Percentiles rank a stretch among this genome's conserved stretches.
phyloP scores from a whole-genome alignment of 2,329 filamentous ascomycete species.

The Alternaria ethzedia region DNA sequence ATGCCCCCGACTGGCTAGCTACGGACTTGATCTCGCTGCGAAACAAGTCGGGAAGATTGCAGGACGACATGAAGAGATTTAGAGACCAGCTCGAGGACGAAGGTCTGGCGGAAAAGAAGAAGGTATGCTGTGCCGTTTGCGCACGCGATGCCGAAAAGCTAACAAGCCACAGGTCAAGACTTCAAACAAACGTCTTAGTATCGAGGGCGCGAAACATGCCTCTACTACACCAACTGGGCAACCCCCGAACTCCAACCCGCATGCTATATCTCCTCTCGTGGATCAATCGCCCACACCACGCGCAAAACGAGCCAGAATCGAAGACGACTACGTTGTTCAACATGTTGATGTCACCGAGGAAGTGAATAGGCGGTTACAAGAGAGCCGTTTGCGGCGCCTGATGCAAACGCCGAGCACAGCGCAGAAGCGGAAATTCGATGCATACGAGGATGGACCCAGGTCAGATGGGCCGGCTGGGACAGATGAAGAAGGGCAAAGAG shows the following conservation, averaged over 20 bases:
- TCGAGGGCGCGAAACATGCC: slow-evolving; percentile 28
- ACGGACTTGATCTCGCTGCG: slow-evolving; percentile 41
- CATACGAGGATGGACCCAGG: slow-evolving; percentile 29
- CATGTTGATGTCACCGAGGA: slow-evolving; percentile 44
- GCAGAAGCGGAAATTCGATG: slow-evolving; percentile 43
- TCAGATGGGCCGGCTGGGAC: slow-evolving; percentile 23
- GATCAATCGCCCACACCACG: slow-evolving; percentile 22
- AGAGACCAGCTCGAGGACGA: slow-evolving; percentile 36
- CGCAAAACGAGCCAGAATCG: slow-evolving; percentile 16
- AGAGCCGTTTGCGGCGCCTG: slow-evolving; percentile 37
- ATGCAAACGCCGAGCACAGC: slow-evolving; percentile 42
- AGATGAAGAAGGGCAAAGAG: slow-evolving; percentile 18
- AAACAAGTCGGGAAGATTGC: slow-evolving; percentile 40
- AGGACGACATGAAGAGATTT: slow-evolving; percentile 45
- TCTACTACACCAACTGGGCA: slow-evolving; percentile 5
- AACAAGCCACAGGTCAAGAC: slow-evolving; percentile 19
- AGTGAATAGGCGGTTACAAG: slow-evolving; percentile 38
- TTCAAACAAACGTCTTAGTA: slow-evolving; percentile 38
- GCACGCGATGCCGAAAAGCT: background rate
- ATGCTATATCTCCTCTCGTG: slow-evolving; percentile 20
- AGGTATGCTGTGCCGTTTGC: slow-evolving; percentile 16
- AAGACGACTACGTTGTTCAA: slow-evolving; percentile 29
- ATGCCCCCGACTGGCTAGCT: slow-evolving; percentile 46
- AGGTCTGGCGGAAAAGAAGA: slow-evolving; percentile 33
- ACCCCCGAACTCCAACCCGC: slow-evolving; percentile 12